These are phyloP conservation scores for Trichophyton verrucosum DNA, from an alignment of 2,329 filamentous ascomycete genomes.

Conservation along the genomic window DNA sequence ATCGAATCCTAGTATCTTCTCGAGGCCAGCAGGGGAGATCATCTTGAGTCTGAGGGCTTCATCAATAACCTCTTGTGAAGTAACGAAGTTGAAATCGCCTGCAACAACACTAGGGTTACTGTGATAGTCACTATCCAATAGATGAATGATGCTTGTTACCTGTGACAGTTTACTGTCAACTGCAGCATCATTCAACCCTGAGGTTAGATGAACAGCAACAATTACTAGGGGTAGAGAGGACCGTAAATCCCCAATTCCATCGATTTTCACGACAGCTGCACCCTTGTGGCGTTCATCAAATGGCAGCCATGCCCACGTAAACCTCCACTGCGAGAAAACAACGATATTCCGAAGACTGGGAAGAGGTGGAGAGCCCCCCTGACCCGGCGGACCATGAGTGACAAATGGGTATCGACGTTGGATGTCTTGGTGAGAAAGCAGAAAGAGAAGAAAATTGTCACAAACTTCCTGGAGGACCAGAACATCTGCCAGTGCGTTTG, in stretches of 20 bases:
- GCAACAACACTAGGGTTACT: constrained; percentile 44
- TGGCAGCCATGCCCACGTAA: constrained; percentile 45
- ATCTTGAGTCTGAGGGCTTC: constrained; percentile 40
- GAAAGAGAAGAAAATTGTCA: constrained; percentile 47
- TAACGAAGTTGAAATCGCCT: constrained; percentile 54
- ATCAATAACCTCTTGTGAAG: constrained; percentile 43
- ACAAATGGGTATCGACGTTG: constrained; percentile 41
- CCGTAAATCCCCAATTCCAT: constrained; percentile 20
- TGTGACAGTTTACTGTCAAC: constrained; percentile 47
- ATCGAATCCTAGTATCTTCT: constrained; percentile 38
- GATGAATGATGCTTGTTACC: constrained; percentile 38
- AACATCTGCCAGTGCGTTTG: constrained; percentile 26
- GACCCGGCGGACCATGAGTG: constrained; percentile 46
- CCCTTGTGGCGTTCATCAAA: constrained; percentile 48
- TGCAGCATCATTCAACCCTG: constrained; percentile 47
- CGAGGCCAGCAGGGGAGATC: constrained; percentile 41
- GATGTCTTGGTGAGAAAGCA: constrained; percentile 40
- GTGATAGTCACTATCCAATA: constrained; percentile 35
- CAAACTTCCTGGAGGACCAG: constrained; percentile 50
- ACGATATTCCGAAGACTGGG: constrained; percentile 50
- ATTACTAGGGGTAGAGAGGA: constrained; percentile 34
- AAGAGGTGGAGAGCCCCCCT: constrained; percentile 42
- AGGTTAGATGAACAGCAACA: constrained; percentile 49
- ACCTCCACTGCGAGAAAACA: constrained; percentile 44
- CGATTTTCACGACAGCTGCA: constrained; percentile 39